Evolutionary conservation across 2,329 filamentous ascomycete species (phyloP).

Genomic region (Phaeosphaeriaceae sp.): DNA sequence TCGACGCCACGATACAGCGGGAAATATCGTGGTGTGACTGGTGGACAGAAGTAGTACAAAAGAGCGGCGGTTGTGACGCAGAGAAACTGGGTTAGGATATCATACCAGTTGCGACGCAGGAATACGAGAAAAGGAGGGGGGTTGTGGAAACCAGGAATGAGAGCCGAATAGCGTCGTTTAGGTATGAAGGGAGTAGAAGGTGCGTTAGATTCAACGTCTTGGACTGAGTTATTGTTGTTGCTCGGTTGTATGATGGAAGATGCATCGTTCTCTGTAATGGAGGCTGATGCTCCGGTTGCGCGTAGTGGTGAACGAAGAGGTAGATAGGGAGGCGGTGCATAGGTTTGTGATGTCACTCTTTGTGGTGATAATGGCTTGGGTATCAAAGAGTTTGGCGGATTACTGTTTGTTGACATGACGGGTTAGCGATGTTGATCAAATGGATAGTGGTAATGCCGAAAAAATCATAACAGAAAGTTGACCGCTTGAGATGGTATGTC

Average conservation of each 20-base stretch:
- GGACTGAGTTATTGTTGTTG: background rate
- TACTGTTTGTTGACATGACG: too few relatives aligned
- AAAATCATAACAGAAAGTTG: background rate
- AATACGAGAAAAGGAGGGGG: constrained; percentile 17
- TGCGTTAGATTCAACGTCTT: background rate
- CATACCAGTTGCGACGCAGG: constrained; percentile 54
- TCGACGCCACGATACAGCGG: constrained; percentile 22
- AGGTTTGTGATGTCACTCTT: too few relatives aligned
- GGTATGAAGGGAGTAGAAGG: background rate
- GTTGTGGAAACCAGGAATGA: constrained; percentile 19
- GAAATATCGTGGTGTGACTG: constrained; percentile 69
- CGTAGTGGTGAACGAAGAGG: background rate
- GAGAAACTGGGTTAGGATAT: constrained; percentile 67
- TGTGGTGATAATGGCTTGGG: too few relatives aligned
- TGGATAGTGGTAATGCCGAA: background rate
- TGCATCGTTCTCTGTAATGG: background rate
- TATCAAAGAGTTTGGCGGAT: too few relatives aligned
- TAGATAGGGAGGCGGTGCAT: background rate
- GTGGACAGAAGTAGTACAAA: constrained; percentile 47
- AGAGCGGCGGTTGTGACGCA: constrained; percentile 63
- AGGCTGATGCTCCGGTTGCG: too few relatives aligned
- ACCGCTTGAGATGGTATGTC: background rate
- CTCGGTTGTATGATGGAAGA: background rate
- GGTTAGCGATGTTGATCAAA: too few relatives aligned
- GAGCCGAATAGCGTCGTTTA: background rate